A percentile compares a stretch with the other conserved stretches of the same genome.
phyloP scores from a whole-genome alignment of 139 green algal genomes.

The Closterium sp. region DNA sequence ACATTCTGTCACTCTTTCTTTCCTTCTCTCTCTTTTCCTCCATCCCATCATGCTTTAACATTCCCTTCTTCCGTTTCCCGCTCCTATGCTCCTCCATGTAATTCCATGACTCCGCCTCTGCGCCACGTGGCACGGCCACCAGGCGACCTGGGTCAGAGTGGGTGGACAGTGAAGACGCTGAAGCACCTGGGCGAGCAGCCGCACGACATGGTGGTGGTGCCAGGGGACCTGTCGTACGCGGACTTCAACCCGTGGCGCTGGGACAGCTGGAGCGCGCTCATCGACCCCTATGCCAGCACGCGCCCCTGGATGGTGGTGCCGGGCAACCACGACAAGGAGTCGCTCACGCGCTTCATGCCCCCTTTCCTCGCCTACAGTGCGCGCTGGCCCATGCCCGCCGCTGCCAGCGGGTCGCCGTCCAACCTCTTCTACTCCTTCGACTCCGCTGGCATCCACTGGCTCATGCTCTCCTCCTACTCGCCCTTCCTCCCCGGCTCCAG shows the following conservation, averaged over 20 bases:
- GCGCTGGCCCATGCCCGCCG: constrained; percentile 52
- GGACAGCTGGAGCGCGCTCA: constrained; percentile 71
- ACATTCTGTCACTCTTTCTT: not conserved
- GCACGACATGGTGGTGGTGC: constrained; percentile 60
- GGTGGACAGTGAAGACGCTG: constrained; percentile 68
- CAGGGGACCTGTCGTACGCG: constrained; percentile 78
- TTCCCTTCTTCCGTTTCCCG: not conserved
- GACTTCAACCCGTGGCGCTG: constrained; percentile 64
- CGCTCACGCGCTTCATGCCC: not conserved
- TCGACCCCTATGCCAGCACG: constrained; percentile 56
- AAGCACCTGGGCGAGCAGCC: constrained; percentile 56
- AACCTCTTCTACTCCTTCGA: constrained; percentile 71
- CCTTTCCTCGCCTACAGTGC: constrained; percentile 42
- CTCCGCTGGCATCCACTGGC: constrained; percentile 59
- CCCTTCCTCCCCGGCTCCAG: constrained; percentile 44
- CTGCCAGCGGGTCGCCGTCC: constrained; percentile 41
- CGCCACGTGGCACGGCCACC: constrained; percentile 10
- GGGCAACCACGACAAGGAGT: constrained; percentile 75
- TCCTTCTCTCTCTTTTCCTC: not conserved
- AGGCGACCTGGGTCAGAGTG: constrained; percentile 76
- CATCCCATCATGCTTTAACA: not conserved
- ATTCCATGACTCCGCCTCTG: not conserved
- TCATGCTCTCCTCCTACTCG: constrained; percentile 69
- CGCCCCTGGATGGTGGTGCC: constrained; percentile 62
- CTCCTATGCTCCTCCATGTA: not conserved